Conservation (phyloP, 2,329 filamentous ascomycete species). For the Cylindrodendrum hubeiense region DNA sequence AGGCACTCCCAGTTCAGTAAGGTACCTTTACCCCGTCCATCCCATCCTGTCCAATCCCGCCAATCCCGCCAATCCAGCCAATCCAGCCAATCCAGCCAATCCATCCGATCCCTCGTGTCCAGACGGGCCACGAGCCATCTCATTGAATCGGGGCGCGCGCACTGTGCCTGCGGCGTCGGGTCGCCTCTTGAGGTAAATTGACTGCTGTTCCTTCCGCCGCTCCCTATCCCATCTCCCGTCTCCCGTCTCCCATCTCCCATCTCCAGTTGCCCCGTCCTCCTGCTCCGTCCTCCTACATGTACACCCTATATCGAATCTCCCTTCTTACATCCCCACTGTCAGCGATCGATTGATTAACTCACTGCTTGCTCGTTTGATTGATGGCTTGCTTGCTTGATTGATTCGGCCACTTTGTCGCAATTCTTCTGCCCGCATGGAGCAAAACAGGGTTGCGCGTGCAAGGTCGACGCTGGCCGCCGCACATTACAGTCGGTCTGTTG, state of each 20-base stretch:
- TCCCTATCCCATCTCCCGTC: neutral
- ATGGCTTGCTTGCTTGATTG: conserved; percentile 17
- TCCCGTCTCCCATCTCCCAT: neutral
- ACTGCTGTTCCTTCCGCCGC: neutral
- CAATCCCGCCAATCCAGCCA: neutral
- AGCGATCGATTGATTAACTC: conserved; percentile 24
- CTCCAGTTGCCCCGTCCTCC: too few species aligned
- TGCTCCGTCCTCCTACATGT: conserved; percentile 1
- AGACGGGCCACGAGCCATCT: conserved; percentile 10
- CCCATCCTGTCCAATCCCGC: conserved; percentile 21
- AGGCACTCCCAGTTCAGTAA: neutral
- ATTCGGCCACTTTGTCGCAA: conserved; percentile 12
- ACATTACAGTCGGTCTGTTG: conserved; percentile 17
- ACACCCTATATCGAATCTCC: conserved; percentile 10
- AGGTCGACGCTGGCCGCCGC: neutral
- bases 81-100: neutral
- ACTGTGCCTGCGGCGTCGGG: conserved; percentile 12
- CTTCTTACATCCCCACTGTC: conserved; percentile 18
- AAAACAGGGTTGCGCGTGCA: conserved; percentile 10
- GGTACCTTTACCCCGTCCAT: conserved; percentile 7
- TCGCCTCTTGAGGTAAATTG: neutral
- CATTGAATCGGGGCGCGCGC: conserved; percentile 1
- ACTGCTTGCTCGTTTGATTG: conserved; percentile 16
- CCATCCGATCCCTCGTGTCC: conserved; percentile 23
- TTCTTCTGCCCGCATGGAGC: conserved; percentile 6